phyloP scores from a whole-genome alignment of 106 monocot genomes.

The Alisma plantagoaquatica region DNA sequence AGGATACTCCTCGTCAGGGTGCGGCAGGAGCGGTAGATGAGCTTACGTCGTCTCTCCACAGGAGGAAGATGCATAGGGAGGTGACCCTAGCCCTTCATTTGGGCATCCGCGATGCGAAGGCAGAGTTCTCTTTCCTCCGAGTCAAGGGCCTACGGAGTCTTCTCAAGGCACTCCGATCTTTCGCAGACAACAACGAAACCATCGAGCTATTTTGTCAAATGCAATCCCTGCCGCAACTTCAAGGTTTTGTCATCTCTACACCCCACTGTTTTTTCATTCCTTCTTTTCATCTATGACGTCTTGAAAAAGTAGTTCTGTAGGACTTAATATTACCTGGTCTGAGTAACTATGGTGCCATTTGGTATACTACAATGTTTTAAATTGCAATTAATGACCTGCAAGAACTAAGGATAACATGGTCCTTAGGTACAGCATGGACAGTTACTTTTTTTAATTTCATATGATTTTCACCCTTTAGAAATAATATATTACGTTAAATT shows the following conservation, averaged over 20 bases:
- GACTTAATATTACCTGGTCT: no score
- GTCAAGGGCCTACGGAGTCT: conserved; percentile 53
- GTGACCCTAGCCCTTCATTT: conserved; percentile 73
- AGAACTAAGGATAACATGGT: no score
- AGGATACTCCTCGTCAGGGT: no score
- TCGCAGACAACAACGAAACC: conserved; percentile 45
- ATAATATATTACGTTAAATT: no score
- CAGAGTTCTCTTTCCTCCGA: conserved; percentile 89
- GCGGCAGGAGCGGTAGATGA: conserved; percentile 31
- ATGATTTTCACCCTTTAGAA: no score
- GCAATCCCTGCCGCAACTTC: conserved; percentile 59
- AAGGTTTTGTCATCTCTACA: conserved; percentile 36
- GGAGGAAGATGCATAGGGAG: conserved; percentile 64
- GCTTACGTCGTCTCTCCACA: conserved; percentile 34
- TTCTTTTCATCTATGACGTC: no score
- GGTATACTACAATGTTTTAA: no score
- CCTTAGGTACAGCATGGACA: no score
- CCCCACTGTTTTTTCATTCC: conserved; percentile 1
- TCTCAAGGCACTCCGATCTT: conserved; percentile 55
- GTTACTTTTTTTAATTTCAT: no score
- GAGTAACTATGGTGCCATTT: no score
- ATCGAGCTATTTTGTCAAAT: conserved; percentile 65
- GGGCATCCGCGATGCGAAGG: conserved; percentile 70
- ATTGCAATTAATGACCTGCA: no score
- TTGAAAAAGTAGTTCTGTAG: no score